Conservation (phyloP, 169 alveolate genomes). For the Cryptosporidium tyzzeri region DNA sequence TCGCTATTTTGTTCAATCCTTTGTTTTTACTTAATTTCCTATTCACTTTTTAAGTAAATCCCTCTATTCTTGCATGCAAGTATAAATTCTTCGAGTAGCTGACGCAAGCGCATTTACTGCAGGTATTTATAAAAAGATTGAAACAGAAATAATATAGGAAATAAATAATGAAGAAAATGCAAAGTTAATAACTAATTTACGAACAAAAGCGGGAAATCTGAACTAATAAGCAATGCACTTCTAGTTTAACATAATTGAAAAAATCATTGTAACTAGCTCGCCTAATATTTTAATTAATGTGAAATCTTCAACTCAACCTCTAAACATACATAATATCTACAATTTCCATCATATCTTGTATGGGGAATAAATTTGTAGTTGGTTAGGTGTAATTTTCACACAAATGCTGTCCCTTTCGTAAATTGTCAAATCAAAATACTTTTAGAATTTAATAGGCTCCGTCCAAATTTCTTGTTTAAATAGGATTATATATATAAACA, state of each 20-base stretch:
- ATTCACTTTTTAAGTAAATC: no score
- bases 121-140: background rate
- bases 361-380: background rate
- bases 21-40: background rate
- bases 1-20: background rate
- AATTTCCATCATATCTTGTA: background rate
- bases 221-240: background rate
- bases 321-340: background rate
- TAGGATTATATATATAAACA: background rate
- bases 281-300: background rate
- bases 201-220: background rate
- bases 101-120: no score
- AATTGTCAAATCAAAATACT: no score
- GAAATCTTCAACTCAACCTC: background rate
- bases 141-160: no score
- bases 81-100: no score
- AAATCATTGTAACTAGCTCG: background rate
- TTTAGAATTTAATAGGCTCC: background rate
- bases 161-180: background rate
- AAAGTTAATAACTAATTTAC: conserved; percentile 6
- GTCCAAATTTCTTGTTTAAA: background rate
- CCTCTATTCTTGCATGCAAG: background rate
- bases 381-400: background rate
- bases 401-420: background rate
- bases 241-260: background rate